Base-by-base conservation (phyloP, 768 basidiomycete genomes). In the Mycena vitilis region DNA sequence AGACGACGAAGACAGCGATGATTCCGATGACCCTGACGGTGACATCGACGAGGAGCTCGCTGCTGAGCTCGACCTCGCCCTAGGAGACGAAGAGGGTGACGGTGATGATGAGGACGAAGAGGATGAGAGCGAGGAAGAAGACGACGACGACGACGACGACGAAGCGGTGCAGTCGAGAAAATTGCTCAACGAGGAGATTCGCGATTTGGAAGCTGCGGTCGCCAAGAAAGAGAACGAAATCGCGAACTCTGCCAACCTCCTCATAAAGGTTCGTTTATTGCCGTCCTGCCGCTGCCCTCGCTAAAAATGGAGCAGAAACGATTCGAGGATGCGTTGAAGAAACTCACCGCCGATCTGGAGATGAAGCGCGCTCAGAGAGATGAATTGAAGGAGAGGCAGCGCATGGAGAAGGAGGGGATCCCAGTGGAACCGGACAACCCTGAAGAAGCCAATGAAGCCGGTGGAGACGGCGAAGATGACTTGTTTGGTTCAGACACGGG, bases 241-340 rank as follows among this genome's bases (percentile, higher is more conserved):
- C 68, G 87, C 91, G 3, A 91, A 89, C 72, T 93, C 93, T 22
- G 88, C 89, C 4, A 98, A 98, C 78, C 92, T 93, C 44, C 86
- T 97, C 63, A 95, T 98, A 76, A 90, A 89, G 84, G 95, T 94
- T 61, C 15, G 34, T 63, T 53, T 34, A 44, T 37, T 20, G 1
- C 20, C 45, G 25, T 22, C 34, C 45, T 45, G 67, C 22, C 20
- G 10, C 18, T n/a, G 30, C 18, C 22, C 22, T 59, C 10, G 44
- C 34, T 66, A 57, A 59, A 42, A 8, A 51, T 34, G 44, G 23
- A 66, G 44, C 58, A 96, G 92, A 92, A 92, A 87, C 95, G 95
- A 42, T 96, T 97, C 79, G 95, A 96, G 77, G 96, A 97, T 76
- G 92, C 93, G 20, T 79, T 96, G 74, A 94, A 91, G 83, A 98